A percentile compares a stretch with the other conserved stretches of the same genome.
Evolutionary conservation across 805 yeast genomes (phyloP).

Genomic region (Cyberlindnera lachancei): DNA sequence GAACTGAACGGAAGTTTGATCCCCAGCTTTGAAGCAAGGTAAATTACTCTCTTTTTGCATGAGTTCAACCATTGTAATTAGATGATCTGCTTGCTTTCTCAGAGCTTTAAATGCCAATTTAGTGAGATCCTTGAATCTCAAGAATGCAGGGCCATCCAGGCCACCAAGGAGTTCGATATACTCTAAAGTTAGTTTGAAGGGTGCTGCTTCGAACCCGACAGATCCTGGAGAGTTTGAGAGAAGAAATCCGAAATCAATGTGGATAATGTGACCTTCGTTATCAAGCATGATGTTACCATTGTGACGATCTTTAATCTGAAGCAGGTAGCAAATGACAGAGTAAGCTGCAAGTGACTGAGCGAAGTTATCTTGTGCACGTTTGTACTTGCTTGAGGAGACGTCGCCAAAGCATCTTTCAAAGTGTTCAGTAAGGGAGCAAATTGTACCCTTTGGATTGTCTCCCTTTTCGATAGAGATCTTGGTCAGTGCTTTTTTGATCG

Average conservation of each 20-base stretch:
- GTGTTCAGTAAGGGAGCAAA: conserved; percentile 73
- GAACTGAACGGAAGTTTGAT: conserved; percentile 68
- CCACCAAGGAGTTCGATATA: conserved; percentile 90
- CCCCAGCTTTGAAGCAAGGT: conserved; percentile 90
- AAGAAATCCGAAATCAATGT: conserved; percentile 92
- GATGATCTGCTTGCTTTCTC: conserved; percentile 64
- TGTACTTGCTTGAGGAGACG: conserved; percentile 43
- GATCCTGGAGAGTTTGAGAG: conserved; percentile 94
- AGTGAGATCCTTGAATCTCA: conserved; percentile 52
- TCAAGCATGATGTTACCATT: conserved; percentile 97
- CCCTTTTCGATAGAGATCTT: conserved; percentile 61
- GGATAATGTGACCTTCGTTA: conserved; percentile 89
- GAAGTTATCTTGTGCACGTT: conserved; percentile 77
- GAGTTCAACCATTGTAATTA: conserved; percentile 78
- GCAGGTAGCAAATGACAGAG: conserved; percentile 79
- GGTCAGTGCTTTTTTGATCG: conserved; percentile 87
- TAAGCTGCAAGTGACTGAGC: conserved; percentile 85
- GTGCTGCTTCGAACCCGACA: conserved; percentile 96
- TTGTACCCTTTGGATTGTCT: conserved; percentile 60
- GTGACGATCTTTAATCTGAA: conserved; percentile 94
- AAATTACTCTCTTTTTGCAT: conserved; percentile 88
- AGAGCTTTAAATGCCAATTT: conserved; percentile 69
- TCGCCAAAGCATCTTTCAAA: conserved; percentile 71
- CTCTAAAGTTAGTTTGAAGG: conserved; percentile 86
- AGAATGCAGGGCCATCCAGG: conserved; percentile 48